phyloP scores from a whole-genome alignment of 257 asterid species.

The Fraxinus quadrangulata region DNA sequence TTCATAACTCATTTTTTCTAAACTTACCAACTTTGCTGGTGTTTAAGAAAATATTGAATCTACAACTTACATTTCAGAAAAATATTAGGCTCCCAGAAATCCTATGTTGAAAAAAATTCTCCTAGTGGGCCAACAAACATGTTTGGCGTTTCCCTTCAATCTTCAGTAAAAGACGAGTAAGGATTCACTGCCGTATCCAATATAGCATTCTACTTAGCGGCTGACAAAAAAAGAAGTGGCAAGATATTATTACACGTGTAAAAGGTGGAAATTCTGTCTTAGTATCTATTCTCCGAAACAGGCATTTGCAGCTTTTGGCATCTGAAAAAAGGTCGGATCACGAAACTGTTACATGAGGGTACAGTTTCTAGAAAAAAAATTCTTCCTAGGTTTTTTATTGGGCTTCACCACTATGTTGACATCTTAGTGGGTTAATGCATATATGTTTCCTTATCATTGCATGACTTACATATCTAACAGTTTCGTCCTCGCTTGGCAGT shows the following conservation, averaged over 20 bases:
- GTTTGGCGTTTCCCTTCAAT: not conserved
- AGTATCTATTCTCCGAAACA: not conserved
- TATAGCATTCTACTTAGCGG: not conserved
- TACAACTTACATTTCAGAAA: not conserved
- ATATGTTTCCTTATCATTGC: not conserved
- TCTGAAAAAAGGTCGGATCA: not conserved
- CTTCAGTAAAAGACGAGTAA: not conserved
- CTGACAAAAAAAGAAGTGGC: not conserved
- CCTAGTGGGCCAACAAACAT: not conserved
- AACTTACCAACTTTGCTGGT: not conserved
- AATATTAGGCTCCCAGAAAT: not conserved
- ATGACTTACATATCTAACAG: not conserved
- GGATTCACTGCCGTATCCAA: not conserved
- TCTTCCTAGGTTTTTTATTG: not conserved
- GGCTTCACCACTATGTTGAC: not conserved
- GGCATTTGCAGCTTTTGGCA: not conserved
- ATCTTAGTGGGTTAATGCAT: not conserved
- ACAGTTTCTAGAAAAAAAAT: not conserved
- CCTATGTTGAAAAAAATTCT: not conserved
- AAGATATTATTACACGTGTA: not conserved
- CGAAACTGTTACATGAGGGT: not conserved
- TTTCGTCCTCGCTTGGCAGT: not conserved
- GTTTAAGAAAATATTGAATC: not conserved
- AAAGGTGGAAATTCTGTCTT: not conserved
- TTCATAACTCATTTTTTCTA: not conserved